Percentiles rank a stretch among this genome's conserved stretches.
Conservation (phyloP, 345 rosid genomes). For the Raphanus sativus region DNA sequence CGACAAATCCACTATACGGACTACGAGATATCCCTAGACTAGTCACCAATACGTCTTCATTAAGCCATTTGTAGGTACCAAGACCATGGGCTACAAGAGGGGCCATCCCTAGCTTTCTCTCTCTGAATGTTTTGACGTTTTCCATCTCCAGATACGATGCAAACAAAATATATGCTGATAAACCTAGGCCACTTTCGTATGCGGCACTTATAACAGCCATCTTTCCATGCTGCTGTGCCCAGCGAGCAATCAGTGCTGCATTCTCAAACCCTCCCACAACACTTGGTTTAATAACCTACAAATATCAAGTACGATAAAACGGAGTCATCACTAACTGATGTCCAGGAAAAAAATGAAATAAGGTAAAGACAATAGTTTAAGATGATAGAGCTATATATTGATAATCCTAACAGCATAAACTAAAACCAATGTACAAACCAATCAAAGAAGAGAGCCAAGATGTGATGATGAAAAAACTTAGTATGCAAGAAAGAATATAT, state of each 20-base stretch:
- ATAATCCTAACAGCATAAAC: background rate
- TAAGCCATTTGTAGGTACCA: constrained; percentile 87
- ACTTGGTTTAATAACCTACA: constrained; percentile 87
- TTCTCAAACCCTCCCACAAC: constrained; percentile 90
- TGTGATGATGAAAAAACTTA: constrained; percentile 10
- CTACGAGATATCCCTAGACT: constrained; percentile 53
- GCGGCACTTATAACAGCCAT: constrained; percentile 88
- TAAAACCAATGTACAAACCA: background rate
- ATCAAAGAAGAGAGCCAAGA: background rate
- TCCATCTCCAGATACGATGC: constrained; percentile 71
- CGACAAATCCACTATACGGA: constrained; percentile 54
- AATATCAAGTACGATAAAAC: constrained; percentile 15
- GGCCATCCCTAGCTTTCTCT: constrained; percentile 40
- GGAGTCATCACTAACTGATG: constrained; percentile 6
- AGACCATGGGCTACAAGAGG: constrained; percentile 80
- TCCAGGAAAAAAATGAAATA: background rate
- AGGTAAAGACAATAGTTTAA: background rate
- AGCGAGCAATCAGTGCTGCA: constrained; percentile 66
- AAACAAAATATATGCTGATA: constrained; percentile 68
- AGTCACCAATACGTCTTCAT: constrained; percentile 64
- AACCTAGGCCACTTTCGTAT: constrained; percentile 78
- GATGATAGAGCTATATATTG: constrained; percentile 8
- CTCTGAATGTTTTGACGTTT: constrained; percentile 46
- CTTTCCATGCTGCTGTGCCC: constrained; percentile 85
- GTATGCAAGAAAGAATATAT: background rate